These are phyloP conservation scores for Colletotrichum aenigma DNA, from an alignment of 2,329 filamentous ascomycete species.

Conservation along the genomic window DNA sequence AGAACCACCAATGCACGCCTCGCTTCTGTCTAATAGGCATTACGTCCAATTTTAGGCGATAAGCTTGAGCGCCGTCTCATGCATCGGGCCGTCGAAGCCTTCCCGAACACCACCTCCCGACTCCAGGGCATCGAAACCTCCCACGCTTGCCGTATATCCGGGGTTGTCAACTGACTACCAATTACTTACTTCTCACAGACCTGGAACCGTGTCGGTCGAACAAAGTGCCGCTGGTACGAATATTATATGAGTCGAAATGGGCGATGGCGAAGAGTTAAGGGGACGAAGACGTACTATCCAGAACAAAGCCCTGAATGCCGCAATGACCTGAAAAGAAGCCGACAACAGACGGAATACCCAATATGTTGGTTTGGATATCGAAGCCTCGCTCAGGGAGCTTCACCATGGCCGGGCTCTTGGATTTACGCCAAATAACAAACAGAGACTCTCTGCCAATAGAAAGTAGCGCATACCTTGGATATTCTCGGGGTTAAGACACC, in stretches of 20 bases:
- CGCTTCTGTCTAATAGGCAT: conserved; percentile 18
- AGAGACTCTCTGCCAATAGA: neutral
- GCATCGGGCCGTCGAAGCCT: neutral
- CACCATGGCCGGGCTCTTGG: neutral
- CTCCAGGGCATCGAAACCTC: neutral
- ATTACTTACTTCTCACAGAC: neutral
- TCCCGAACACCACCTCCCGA: neutral
- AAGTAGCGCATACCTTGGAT: neutral
- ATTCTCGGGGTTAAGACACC: neutral
- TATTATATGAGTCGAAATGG: neutral
- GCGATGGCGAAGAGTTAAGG: neutral
- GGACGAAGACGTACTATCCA: neutral
- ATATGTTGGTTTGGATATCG: neutral
- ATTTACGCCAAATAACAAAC: neutral
- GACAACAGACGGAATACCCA: neutral
- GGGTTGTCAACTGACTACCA: neutral
- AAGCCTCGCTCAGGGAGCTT: neutral
- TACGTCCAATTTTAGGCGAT: conserved; percentile 18
- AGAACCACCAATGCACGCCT: conserved; percentile 6
- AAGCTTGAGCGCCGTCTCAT: neutral
- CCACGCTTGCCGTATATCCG: neutral
- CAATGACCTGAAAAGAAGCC: neutral
- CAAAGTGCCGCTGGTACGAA: neutral
- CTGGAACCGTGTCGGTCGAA: neutral
- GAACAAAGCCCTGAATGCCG: neutral